These are phyloP conservation scores for Candida jianshihensis DNA, from an alignment of 805 yeast genomes.

Conservation along the genomic window DNA sequence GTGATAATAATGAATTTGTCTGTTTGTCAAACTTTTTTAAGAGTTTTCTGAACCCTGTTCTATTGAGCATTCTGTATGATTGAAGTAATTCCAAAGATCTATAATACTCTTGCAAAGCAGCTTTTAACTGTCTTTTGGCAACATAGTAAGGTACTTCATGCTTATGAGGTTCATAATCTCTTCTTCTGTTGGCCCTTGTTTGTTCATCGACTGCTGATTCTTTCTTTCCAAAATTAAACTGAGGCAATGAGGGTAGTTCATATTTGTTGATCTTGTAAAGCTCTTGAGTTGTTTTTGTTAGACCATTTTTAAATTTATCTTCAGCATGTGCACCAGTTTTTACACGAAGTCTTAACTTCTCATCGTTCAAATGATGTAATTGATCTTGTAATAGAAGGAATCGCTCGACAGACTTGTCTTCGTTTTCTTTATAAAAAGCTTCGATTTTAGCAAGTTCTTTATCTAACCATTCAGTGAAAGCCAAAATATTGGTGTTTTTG, in stretches of 20 bases:
- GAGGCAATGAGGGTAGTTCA: constrained; percentile 37
- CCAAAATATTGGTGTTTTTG: constrained; percentile 32
- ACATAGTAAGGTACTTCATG: constrained; percentile 49
- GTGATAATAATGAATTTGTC: constrained; percentile 36
- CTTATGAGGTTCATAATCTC: constrained; percentile 41
- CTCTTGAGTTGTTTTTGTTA: constrained; percentile 10
- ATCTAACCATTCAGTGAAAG: constrained; percentile 65
- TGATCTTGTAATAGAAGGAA: constrained; percentile 62
- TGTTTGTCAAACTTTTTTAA: constrained; percentile 87
- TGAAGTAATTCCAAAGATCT: constrained; percentile 63
- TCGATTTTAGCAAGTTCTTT: constrained; percentile 54
- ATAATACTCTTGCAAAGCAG: constrained; percentile 66
- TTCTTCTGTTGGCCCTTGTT: constrained; percentile 25
- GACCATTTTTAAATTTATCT: constrained; percentile 8
- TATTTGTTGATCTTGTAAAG: constrained; percentile 25
- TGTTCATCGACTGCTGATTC: constrained; percentile 8
- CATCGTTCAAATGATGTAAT: constrained; percentile 54
- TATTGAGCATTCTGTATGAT: constrained; percentile 67
- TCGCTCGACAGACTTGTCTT: constrained; percentile 52
- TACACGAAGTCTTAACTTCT: constrained; percentile 26
- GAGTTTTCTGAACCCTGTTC: constrained; percentile 85
- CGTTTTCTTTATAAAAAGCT: constrained; percentile 51
- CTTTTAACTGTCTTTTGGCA: constrained; percentile 62
- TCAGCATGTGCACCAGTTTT: constrained; percentile 6
- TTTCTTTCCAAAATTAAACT: constrained; percentile 28